Evolutionary conservation across 2,329 filamentous ascomycete genomes (phyloP).

Genomic region (Emydomyces testavorans): DNA sequence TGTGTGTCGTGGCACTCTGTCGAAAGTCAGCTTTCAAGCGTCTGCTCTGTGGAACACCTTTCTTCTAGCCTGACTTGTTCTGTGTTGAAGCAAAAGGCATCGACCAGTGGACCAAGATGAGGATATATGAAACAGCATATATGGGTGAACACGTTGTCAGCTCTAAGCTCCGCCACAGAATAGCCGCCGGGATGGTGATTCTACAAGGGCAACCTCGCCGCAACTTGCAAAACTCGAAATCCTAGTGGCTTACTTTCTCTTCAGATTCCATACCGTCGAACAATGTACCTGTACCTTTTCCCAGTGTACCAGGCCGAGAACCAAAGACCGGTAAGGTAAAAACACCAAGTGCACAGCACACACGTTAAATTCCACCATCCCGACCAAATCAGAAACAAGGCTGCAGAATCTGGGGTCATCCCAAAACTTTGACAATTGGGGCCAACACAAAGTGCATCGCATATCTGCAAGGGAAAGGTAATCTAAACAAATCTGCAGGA

Average conservation of each 20-base stretch:
- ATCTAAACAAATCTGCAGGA: not conserved
- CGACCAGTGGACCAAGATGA: not conserved
- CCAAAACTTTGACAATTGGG: not conserved
- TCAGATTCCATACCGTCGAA: not conserved
- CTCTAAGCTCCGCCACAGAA: not conserved
- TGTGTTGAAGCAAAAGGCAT: not conserved
- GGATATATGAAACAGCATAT: constrained; percentile 1
- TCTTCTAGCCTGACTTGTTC: not conserved
- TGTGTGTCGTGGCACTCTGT: no score
- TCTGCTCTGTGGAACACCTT: no score
- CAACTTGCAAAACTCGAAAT: not conserved
- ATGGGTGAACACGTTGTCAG: not conserved
- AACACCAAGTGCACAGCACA: not conserved
- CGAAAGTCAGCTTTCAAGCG: no score
- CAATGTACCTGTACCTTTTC: constrained; percentile 8
- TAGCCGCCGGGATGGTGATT: not conserved
- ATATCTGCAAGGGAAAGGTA: constrained; percentile 3
- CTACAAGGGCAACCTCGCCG: not conserved
- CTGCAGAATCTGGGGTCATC: constrained; percentile 6
- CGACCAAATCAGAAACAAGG: not conserved
- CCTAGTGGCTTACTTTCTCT: not conserved
- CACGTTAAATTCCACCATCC: not conserved
- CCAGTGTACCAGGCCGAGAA: not conserved
- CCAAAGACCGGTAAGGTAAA: not conserved
- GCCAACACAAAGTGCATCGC: not conserved